Percentiles rank a stretch among this genome's conserved stretches.
Evolutionary conservation across 2,329 filamentous ascomycete genomes (phyloP).

Genomic region (Tolypocladium cylindrosporum): DNA sequence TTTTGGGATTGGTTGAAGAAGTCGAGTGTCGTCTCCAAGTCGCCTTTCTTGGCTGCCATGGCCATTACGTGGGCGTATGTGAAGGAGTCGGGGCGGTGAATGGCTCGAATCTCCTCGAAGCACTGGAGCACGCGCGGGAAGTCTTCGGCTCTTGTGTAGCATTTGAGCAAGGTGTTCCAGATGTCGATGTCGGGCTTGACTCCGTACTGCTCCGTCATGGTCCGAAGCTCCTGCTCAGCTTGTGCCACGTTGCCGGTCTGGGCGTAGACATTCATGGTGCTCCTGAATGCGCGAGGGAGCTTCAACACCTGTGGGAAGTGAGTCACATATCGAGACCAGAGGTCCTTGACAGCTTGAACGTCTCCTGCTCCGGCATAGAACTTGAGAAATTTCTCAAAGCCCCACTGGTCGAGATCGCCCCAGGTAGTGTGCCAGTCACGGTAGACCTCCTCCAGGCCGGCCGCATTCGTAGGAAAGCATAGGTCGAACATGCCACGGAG

Average conservation of each 20-base stretch:
- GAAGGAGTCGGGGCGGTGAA: constrained; percentile 44
- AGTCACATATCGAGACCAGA: constrained; percentile 34
- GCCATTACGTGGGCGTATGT: constrained; percentile 68
- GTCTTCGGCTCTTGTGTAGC: constrained; percentile 56
- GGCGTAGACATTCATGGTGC: constrained; percentile 63
- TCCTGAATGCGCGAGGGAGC: constrained; percentile 32
- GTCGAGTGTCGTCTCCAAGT: constrained; percentile 57
- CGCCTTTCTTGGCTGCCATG: constrained; percentile 60
- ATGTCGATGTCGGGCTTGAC: constrained; percentile 46
- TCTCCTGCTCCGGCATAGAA: constrained; percentile 40
- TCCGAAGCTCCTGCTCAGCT: constrained; percentile 50
- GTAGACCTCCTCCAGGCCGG: constrained; percentile 35
- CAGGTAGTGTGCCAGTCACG: constrained; percentile 36
- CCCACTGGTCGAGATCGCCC: constrained; percentile 29
- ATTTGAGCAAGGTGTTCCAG: constrained; percentile 72
- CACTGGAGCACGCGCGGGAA: constrained; percentile 53
- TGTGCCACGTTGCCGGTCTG: constrained; percentile 52
- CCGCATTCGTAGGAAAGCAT: constrained; percentile 24
- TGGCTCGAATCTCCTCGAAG: constrained; percentile 49
- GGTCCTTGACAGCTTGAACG: constrained; percentile 28
- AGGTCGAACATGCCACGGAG: constrained; percentile 36
- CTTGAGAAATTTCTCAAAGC: constrained; percentile 36
- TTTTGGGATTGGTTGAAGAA: constrained; percentile 54
- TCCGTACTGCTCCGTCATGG: constrained; percentile 45
- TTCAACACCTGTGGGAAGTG: constrained; percentile 23